Percentiles rank a stretch among this genome's conserved stretches.
These are phyloP conservation scores for Purshia tridentata DNA, from an alignment of 306 rosid species.

Conservation along the genomic window DNA sequence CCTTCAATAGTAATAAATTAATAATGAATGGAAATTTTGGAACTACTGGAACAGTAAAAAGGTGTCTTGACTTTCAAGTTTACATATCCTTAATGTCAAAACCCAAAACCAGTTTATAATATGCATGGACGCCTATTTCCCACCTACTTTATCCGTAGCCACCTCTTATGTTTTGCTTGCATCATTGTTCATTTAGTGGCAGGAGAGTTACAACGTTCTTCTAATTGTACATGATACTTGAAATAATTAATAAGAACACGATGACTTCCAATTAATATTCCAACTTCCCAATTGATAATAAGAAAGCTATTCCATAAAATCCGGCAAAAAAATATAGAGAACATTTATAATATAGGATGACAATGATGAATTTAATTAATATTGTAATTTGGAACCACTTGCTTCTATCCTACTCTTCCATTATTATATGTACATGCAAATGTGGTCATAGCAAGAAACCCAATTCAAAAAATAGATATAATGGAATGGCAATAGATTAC, in stretches of 20 bases:
- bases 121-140: not conserved
- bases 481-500: not conserved
- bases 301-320: not conserved
- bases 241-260: not conserved
- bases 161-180: not conserved
- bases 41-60: no score
- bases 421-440: not conserved
- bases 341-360: not conserved
- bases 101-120: no score
- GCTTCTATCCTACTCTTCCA: not conserved
- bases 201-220: not conserved
- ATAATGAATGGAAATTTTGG: no score
- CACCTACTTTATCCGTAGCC: not conserved
- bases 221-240: not conserved
- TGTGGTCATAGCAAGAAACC: not conserved
- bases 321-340: not conserved
- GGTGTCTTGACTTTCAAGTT: not conserved
- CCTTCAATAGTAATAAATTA: no score
- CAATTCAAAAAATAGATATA: slow-evolving; percentile 13
- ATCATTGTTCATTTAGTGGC: not conserved
- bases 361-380: not conserved
- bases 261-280: not conserved
- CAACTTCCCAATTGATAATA: not conserved
- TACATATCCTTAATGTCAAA: not conserved
- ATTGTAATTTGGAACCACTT: not conserved